These are phyloP conservation scores for Pythium apleroticum DNA, from an alignment of 352 stramenopile species.

Conservation along the genomic window DNA sequence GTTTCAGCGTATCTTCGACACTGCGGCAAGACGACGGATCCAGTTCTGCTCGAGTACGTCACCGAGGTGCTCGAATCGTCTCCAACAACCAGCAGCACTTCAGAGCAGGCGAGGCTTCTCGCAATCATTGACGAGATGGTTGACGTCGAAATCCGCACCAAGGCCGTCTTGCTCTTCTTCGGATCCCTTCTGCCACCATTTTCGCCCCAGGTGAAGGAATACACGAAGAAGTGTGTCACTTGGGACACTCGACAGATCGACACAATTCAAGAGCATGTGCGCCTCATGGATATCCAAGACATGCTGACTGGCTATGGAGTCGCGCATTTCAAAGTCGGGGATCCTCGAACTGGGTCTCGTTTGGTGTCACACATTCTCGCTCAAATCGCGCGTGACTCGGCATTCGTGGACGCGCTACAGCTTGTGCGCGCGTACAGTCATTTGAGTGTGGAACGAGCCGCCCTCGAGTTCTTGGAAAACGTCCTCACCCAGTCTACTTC, in stretches of 20 bases:
- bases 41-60: slow-evolving; percentile 39
- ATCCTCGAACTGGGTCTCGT: slow-evolving; percentile 45
- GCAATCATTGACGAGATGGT: slow-evolving; percentile 28
- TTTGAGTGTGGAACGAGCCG: slow-evolving; percentile 47
- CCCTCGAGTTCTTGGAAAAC: slow-evolving; percentile 66
- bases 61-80: slow-evolving; percentile 23
- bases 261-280: slow-evolving; percentile 60
- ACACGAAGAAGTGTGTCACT: slow-evolving; percentile 31
- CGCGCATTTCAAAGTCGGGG: slow-evolving; percentile 51
- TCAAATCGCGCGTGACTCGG: slow-evolving; percentile 45
- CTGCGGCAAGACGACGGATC: slow-evolving; percentile 38
- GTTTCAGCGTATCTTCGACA: slow-evolving; percentile 48
- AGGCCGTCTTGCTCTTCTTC: slow-evolving; percentile 26
- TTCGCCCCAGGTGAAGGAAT: slow-evolving; percentile 48
- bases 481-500: slow-evolving; percentile 37
- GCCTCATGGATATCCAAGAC: slow-evolving; percentile 77
- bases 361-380: slow-evolving; percentile 60
- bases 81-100: slow-evolving; percentile 15
- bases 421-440: slow-evolving; percentile 64
- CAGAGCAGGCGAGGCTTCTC: slow-evolving; percentile 27
- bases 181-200: slow-evolving; percentile 55
- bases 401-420: slow-evolving; percentile 54
- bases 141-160: slow-evolving; percentile 26
- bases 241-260: slow-evolving; percentile 51
- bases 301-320: slow-evolving; percentile 67